phyloP scores from a whole-genome alignment of 352 stramenopile species.

The Blastocystis hominis region DNA sequence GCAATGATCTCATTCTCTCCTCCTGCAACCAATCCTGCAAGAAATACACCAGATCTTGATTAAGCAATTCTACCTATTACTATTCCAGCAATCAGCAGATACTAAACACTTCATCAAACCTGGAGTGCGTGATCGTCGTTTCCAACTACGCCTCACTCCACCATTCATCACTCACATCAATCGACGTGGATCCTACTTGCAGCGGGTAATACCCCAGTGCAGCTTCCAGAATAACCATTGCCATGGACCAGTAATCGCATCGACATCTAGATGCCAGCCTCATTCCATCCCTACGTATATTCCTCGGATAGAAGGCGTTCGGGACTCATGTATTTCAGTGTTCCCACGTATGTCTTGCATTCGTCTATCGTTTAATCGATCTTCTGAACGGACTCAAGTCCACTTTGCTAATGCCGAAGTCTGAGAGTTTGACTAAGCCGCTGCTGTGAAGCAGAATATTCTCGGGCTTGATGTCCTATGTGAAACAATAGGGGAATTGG shows the following conservation, averaged over 20 bases:
- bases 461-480: slow-evolving; percentile 25
- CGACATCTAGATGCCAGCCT: not conserved
- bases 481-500: not conserved
- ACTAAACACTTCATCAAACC: not conserved
- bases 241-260: slow-evolving; percentile 53
- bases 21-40: slow-evolving; percentile 41
- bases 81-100: not conserved
- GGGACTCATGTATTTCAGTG: slow-evolving; percentile 41
- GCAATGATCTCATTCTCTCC: not conserved
- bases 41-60: slow-evolving; percentile 30
- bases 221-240: slow-evolving; percentile 46
- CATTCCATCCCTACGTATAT: not conserved
- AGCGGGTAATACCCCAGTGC: slow-evolving; percentile 36
- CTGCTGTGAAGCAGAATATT: slow-evolving; percentile 47
- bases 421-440: slow-evolving; percentile 48
- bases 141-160: not conserved
- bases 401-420: slow-evolving; percentile 46
- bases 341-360: slow-evolving; percentile 22
- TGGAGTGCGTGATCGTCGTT: not conserved
- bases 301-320: not conserved
- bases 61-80: not conserved
- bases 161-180: not conserved
- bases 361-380: not conserved
- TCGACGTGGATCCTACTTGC: not conserved
- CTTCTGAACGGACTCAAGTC: not conserved